Evolutionary conservation across 2,329 filamentous ascomycete species (phyloP), one percentile per base, ranked within the genome.

Genomic region (Dactylellina leptospora): DNA sequence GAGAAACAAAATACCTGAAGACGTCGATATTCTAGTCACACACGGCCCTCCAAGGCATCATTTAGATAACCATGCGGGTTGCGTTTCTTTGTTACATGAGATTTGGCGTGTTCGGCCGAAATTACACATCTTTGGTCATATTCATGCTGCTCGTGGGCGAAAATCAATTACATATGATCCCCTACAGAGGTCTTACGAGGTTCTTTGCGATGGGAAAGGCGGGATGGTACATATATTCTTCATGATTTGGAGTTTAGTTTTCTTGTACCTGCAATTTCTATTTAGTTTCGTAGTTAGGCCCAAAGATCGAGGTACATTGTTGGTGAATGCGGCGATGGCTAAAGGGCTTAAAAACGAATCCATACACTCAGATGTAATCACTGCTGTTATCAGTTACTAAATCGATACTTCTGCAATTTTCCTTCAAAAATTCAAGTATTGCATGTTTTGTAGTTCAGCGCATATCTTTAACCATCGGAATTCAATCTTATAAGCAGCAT

Each of bases 91-190:
- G 4, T 83, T 93, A 4, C 80, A 83, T 11, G 92, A 96, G 77
- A 80, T 90, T 16, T 91, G 89, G 87, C 85, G 89, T 33, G 86
- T 92, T 9, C 87, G 86, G 73, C 92, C 92, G 0, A 82, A 82
- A 10, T 81, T 96, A 11, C 91, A 96, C 79, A 85, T 96, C 50
- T 96, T 95, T 78, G 92, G 92, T 0, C 92, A 96, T 79, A 85
- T 93, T 22, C 92, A 96, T 81, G 89, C 85, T 77, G 90, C 87
- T 6, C 85, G 89, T 47, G 92, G 92, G 13, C 82, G 82, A 44
- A 87, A n/a, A 92, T 76, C 80, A 87, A 0, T 84, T 90, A 8
- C 89, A 86, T 96, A 90, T 84, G 91, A 95, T 78, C 85, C 87
- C 23, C 85, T 86, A 70, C 91, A 96, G 79, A 81, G 81, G 28